Evolutionary conservation across 2,329 filamentous ascomycete genomes (phyloP).

Genomic region (Endothia cerciana): DNA sequence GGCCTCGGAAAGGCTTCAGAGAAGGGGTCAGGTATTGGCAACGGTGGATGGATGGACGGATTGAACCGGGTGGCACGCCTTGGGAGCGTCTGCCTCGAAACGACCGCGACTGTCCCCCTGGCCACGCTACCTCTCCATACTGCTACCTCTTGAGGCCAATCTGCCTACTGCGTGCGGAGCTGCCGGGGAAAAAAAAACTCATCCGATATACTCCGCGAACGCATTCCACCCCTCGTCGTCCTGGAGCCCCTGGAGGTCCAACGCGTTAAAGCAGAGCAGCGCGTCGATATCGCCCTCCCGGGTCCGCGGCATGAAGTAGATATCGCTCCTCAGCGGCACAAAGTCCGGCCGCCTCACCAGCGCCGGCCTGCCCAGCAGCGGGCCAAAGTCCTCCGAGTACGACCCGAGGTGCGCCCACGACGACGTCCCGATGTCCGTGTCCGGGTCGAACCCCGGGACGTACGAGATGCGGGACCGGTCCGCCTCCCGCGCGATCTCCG

Average conservation of each 20-base stretch:
- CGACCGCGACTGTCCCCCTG: background rate
- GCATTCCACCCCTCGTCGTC: background rate
- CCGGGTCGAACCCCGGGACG: constrained; percentile 26
- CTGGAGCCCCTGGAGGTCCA: background rate
- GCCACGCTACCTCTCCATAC: background rate
- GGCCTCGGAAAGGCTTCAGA: background rate
- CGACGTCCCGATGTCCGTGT: constrained; percentile 29
- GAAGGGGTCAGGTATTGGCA: background rate
- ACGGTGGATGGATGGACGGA: too few species aligned
- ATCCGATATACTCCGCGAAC: background rate
- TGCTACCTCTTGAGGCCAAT: background rate
- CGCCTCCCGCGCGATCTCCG: constrained; percentile 35
- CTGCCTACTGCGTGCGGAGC: too few species aligned
- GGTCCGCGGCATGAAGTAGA: background rate
- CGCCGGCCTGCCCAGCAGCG: background rate
- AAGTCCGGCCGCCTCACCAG: background rate
- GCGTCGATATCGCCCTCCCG: background rate
- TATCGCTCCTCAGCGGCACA: background rate
- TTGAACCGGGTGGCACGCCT: background rate
- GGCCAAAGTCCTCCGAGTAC: background rate
- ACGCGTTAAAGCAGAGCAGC: background rate
- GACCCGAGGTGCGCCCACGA: background rate
- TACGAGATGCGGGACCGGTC: constrained; percentile 37
- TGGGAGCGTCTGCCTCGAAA: background rate
- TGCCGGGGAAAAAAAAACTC: too few species aligned